Conservation (phyloP, 2,329 filamentous ascomycete genomes). For the Simplicillium aogashimaense region DNA sequence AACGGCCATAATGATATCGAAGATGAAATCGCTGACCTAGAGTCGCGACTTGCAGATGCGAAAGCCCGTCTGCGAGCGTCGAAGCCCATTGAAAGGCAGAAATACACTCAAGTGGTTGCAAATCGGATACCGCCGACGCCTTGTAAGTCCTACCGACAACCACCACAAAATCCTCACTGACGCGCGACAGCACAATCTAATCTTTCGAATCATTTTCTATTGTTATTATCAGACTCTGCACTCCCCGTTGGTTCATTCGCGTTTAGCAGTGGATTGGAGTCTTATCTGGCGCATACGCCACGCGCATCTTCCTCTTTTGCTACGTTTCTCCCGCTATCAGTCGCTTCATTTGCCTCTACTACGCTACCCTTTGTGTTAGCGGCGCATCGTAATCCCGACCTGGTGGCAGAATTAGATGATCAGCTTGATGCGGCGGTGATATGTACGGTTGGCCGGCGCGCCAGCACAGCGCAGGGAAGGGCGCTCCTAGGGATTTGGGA, state of each 20-base stretch:
- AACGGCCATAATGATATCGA: conserved; percentile 22
- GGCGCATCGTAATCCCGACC: conserved; percentile 45
- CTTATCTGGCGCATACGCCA: conserved; percentile 60
- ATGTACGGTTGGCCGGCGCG: conserved; percentile 69
- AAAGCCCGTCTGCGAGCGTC: conserved; percentile 30
- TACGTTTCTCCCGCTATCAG: conserved; percentile 59
- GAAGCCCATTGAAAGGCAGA: conserved; percentile 7
- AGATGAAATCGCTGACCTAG: conserved; percentile 49
- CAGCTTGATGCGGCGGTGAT: conserved; percentile 65
- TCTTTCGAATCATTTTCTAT: conserved; percentile 49
- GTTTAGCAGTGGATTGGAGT: conserved; percentile 75
- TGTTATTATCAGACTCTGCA: conserved; percentile 72
- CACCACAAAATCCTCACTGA: conserved; percentile 2
- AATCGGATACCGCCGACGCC: conserved; percentile 7
- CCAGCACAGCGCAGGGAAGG: conserved; percentile 65
- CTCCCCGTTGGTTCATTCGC: conserved; percentile 80
- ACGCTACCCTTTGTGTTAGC: conserved; percentile 67
- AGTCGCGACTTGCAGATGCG: conserved; percentile 37
- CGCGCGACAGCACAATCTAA: conserved; percentile 8
- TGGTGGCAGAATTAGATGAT: conserved; percentile 57
- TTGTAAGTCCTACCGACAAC: conserved; percentile 3
- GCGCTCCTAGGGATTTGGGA: conserved; percentile 72
- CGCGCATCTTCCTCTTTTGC: conserved; percentile 36
- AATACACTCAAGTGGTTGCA: not conserved
- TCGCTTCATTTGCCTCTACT: conserved; percentile 61